These are phyloP conservation scores for Tetragonia tetragonoides DNA, from an alignment of 148 eudicot species.

Conservation along the genomic window DNA sequence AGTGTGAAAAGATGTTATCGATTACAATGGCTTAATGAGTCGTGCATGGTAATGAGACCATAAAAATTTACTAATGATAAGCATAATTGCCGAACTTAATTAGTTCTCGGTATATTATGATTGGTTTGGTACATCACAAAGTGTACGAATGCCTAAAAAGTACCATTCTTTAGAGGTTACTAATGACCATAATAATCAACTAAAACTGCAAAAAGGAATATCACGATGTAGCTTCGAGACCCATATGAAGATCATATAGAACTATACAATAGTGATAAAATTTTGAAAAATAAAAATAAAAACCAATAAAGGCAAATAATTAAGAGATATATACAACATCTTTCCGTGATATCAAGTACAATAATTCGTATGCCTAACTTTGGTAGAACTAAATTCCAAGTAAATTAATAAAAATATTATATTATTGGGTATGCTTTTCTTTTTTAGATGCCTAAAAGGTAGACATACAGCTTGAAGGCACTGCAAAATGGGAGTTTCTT, in stretches of 20 bases:
- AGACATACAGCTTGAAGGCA: slow-evolving; percentile 34
- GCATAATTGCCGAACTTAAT: neutral
- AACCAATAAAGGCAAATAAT: neutral
- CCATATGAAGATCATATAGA: slow-evolving; percentile 1
- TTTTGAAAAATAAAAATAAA: neutral
- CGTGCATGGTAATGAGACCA: too few species aligned
- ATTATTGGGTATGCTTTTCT: neutral
- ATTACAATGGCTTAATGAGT: too few species aligned
- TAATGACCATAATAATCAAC: neutral
- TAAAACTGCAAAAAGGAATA: slow-evolving; percentile 10
- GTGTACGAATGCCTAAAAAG: slow-evolving; percentile 12
- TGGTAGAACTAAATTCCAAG: neutral
- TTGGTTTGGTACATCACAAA: neutral
- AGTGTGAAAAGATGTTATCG: too few species aligned
- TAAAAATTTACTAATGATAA: too few species aligned
- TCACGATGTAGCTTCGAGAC: slow-evolving; percentile 1
- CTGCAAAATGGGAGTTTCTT: slow-evolving; percentile 16
- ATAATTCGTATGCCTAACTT: slow-evolving; percentile 16
- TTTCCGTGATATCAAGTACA: slow-evolving; percentile 25
- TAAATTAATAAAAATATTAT: neutral
- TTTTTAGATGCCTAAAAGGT: slow-evolving; percentile 32
- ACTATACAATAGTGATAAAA: neutral
- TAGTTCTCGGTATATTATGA: neutral
- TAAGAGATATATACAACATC: neutral
- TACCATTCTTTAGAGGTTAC: neutral